phyloP scores from a whole-genome alignment of 306 rosid species.

The Lagenaria siceraria region DNA sequence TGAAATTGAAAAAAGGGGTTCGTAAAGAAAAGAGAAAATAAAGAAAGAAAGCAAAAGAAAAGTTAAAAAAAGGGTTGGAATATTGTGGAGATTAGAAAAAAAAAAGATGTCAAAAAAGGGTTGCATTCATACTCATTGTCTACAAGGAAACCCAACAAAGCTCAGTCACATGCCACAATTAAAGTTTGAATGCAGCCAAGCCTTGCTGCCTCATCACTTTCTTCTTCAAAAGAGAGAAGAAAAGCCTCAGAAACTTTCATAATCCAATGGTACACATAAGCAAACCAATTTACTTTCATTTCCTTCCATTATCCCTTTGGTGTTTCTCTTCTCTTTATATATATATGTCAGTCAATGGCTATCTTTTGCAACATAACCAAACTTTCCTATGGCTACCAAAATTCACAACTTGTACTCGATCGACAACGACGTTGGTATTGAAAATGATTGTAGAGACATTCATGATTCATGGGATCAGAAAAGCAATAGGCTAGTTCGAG shows the following conservation, averaged over 20 bases:
- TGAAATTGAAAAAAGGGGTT: not conserved
- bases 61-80: not conserved
- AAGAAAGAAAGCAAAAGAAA: not conserved
- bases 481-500: conserved; percentile 21
- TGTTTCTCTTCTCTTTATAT: not conserved
- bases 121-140: conserved; percentile 26
- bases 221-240: conserved; percentile 11
- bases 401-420: conserved; percentile 24
- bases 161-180: conserved; percentile 32
- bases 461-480: conserved; percentile 33
- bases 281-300: conserved; percentile 12
- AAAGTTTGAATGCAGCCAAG: conserved; percentile 10
- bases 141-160: conserved; percentile 40
- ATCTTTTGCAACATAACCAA: not conserved
- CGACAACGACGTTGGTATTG: conserved; percentile 5
- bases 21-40: not conserved
- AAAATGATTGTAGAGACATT: conserved; percentile 41
- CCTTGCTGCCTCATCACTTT: conserved; percentile 22
- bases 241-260: conserved; percentile 14
- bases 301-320: conserved; percentile 21
- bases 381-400: conserved; percentile 15
- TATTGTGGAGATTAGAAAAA: not conserved
- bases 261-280: conserved; percentile 10
- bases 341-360: not conserved
- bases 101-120: conserved; percentile 4